Evolutionary conservation across 164 flowering plant species (phyloP), one percentile per base, ranked within the genome.

Genomic region (Buxus sempervirens): DNA sequence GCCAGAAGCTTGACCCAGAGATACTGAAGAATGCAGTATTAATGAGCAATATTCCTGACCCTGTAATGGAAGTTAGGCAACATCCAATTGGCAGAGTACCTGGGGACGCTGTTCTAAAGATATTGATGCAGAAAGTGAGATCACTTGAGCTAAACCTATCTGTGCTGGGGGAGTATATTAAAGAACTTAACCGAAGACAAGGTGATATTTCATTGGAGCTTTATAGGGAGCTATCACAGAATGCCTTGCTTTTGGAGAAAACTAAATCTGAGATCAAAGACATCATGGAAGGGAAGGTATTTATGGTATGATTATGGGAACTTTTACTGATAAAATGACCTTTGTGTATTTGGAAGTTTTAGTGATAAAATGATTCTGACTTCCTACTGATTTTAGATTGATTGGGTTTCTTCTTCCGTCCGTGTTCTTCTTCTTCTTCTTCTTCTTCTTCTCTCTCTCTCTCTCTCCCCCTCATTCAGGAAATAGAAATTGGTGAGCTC

Each of bases 81-180:
- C 82, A 78, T 58, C 73, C 81, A 61, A 83, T 67, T 76, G 85
- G 85, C 41, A 84, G 96, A 77, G 73, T 86, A 66, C 88, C 87
- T 5, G 79, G 89, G 25, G 95, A 89, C 71, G 84, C 86, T 27
- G 93, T 87, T 62, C 75, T 92, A 48, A 92, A 85, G 81, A 85
- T 92, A 27, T 75, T 92, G 80, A 84, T 90, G 89, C 96, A 90
- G 80, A 90, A 87, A 73, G 88, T 90, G 55, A 77, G 83, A 75
- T 78, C 85, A 16, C 78, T 92, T 14, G 98, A 92, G 77, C 41
- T 74, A 63, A 89, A 83, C 66, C 80, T 92, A 54, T 83, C 91
- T 38, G 82, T 85, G 32, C 77, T 92, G 65, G 95, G 89, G 85
- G 89, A 84, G 62, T 89, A 84, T 70, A 72, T 89, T 61, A 82